phyloP scores from a whole-genome alignment of 768 basidiomycete species.

The Xerocomus brunneocitrinus region DNA sequence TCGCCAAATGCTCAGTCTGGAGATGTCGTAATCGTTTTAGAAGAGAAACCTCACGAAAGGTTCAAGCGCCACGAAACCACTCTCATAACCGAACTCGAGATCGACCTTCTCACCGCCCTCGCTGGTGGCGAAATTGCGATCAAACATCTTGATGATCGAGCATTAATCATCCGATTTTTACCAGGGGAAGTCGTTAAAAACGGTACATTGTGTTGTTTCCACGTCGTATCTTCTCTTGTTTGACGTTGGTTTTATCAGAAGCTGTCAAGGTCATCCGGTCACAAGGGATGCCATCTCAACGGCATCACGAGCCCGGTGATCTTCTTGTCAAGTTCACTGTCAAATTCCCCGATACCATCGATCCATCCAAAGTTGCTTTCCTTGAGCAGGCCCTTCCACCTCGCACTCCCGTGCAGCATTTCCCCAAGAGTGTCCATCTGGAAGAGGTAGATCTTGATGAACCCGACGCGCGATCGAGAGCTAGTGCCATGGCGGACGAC shows the following conservation, averaged over 20 bases:
- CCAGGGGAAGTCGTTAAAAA: constrained; percentile 93
- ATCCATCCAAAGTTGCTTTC: constrained; percentile 56
- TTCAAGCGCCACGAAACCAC: constrained; percentile 90
- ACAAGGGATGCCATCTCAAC: constrained; percentile 98
- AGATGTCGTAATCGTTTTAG: constrained; percentile 91
- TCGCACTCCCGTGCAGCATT: constrained; percentile 61
- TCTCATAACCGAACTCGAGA: constrained; percentile 78
- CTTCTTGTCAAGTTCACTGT: constrained; percentile 84
- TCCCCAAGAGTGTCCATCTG: constrained; percentile 58
- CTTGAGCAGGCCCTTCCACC: constrained; percentile 86
- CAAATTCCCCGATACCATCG: constrained; percentile 82
- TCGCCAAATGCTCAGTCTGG: constrained; percentile 85
- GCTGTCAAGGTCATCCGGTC: constrained; percentile 86
- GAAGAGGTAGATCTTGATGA: constrained; percentile 87
- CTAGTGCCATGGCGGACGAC: constrained; percentile 56
- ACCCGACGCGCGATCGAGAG: constrained; percentile 55
- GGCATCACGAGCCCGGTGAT: constrained; percentile 96
- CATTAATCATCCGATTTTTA: constrained; percentile 72
- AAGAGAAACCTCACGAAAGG: constrained; percentile 85
- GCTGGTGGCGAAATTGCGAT: constrained; percentile 89
- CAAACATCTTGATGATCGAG: constrained; percentile 91
- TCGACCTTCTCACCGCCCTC: constrained; percentile 90
- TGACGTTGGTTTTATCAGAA: constrained; percentile 41
- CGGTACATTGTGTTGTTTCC: constrained; percentile 49
- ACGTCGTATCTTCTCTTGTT: not conserved